Evolutionary conservation across 352 stramenopile species (phyloP).

Genomic region (Phytophthora agathidicida): DNA sequence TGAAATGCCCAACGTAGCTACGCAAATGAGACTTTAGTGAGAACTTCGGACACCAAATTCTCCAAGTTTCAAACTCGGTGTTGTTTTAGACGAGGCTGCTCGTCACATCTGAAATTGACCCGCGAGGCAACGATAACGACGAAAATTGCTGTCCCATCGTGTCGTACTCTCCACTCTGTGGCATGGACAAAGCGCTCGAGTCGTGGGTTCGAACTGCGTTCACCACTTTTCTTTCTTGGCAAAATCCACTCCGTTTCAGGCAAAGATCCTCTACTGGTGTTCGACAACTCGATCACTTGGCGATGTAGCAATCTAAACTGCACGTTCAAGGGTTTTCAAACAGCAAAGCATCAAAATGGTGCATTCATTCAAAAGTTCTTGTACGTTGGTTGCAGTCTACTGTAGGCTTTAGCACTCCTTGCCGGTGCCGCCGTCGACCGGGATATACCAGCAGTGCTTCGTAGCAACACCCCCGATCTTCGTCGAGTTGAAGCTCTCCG

Average conservation of each 20-base stretch:
- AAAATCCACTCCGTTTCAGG: conserved; percentile 24
- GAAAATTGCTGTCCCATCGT: conserved; percentile 20
- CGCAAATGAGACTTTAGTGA: conserved; percentile 1
- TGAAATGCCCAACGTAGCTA: conserved; percentile 1
- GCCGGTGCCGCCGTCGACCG: conserved; percentile 40
- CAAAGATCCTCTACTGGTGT: background rate
- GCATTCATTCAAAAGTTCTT: conserved; percentile 17
- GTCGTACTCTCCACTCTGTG: conserved; percentile 23
- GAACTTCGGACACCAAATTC: conserved; percentile 4
- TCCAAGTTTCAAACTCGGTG: background rate
- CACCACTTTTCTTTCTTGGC: conserved; percentile 12
- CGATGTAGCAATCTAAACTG: conserved; percentile 1
- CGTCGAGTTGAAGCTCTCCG: conserved; percentile 47
- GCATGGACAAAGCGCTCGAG: conserved; percentile 2
- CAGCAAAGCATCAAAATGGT: conserved; percentile 13
- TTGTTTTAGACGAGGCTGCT: conserved; percentile 15
- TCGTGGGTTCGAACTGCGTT: conserved; percentile 17
- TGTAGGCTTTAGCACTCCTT: conserved; percentile 42
- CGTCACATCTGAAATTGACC: conserved; percentile 24
- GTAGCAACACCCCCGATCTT: conserved; percentile 51
- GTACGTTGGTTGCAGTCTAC: conserved; percentile 4
- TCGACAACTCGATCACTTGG: conserved; percentile 4
- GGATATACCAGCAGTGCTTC: conserved; percentile 80
- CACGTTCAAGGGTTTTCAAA: no score
- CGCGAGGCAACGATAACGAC: conserved; percentile 25